phyloP scores from a whole-genome alignment of 225 moss, liverwort and hornwort species.

The Pleurozium schreberi region DNA sequence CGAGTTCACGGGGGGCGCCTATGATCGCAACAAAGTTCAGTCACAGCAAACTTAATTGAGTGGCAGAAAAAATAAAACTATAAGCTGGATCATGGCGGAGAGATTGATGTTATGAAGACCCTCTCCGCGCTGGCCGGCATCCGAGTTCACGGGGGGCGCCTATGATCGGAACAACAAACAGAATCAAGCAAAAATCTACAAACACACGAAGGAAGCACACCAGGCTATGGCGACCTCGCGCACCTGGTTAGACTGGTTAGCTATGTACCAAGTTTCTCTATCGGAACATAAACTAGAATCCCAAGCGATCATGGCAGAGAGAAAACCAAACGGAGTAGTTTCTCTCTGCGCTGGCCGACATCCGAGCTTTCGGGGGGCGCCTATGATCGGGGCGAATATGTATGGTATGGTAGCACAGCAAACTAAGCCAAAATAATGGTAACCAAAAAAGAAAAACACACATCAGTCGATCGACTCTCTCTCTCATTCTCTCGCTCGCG shows the following conservation, averaged over 20 bases:
- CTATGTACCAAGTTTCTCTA: neutral
- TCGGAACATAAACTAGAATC: neutral
- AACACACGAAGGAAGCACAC: neutral
- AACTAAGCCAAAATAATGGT: neutral
- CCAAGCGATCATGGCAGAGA: neutral
- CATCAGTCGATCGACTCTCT: neutral
- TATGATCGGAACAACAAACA: neutral
- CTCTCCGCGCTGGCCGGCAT: neutral
- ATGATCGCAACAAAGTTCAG: neutral
- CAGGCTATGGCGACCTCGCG: neutral
- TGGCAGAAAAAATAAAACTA: neutral
- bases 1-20: neutral
- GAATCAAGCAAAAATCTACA: neutral
- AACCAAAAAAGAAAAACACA: neutral
- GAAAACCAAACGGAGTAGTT: neutral
- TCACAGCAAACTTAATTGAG: neutral
- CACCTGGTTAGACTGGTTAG: neutral
- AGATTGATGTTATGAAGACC: neutral
- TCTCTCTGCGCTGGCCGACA: neutral
- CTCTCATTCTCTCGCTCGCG: neutral
- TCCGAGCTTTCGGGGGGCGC: neutral
- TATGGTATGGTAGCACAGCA: neutral
- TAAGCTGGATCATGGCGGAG: neutral
- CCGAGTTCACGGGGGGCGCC: neutral
- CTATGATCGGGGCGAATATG: neutral